phyloP scores from a whole-genome alignment of 2,329 filamentous ascomycete species.

The Colletotrichum tropicale region DNA sequence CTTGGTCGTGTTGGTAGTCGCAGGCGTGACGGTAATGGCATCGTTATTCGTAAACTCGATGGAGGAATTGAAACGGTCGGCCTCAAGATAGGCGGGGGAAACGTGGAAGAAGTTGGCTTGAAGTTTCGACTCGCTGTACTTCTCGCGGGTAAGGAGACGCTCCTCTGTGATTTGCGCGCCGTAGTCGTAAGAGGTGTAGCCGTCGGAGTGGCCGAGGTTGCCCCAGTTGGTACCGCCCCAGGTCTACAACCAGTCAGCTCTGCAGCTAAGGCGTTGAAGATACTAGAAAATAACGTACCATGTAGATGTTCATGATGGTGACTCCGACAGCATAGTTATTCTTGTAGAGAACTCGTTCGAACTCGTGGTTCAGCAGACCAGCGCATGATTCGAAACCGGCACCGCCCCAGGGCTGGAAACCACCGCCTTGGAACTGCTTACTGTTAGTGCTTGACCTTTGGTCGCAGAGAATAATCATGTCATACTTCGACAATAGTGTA shows the following conservation, averaged over 20 bases:
- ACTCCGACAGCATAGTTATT: constrained; percentile 67
- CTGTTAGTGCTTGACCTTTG: neutral
- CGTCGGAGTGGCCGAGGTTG: constrained; percentile 69
- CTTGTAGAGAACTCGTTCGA: constrained; percentile 77
- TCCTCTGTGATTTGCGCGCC: constrained; percentile 64
- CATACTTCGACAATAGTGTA: constrained; percentile 63
- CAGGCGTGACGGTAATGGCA: constrained; percentile 62
- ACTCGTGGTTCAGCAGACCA: constrained; percentile 67
- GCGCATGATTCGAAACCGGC: constrained; percentile 69
- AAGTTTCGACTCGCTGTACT: constrained; percentile 77
- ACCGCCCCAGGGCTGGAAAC: constrained; percentile 75
- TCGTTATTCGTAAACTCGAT: constrained; percentile 36
- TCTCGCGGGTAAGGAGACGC: constrained; percentile 68
- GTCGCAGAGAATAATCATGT: constrained; percentile 6
- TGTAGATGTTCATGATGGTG: constrained; percentile 72
- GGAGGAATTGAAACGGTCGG: constrained; percentile 42
- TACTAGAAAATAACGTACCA: constrained; percentile 50
- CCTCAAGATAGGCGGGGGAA: constrained; percentile 69
- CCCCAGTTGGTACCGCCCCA: constrained; percentile 82
- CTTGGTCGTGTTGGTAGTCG: constrained; percentile 56
- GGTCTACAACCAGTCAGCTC: constrained; percentile 39
- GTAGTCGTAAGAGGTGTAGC: constrained; percentile 58
- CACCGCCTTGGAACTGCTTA: constrained; percentile 61
- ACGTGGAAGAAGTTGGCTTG: constrained; percentile 73
- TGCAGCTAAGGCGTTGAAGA: too few relatives aligned